Conservation (phyloP, 2,329 filamentous ascomycete species). For the Nemania bipapillata region DNA sequence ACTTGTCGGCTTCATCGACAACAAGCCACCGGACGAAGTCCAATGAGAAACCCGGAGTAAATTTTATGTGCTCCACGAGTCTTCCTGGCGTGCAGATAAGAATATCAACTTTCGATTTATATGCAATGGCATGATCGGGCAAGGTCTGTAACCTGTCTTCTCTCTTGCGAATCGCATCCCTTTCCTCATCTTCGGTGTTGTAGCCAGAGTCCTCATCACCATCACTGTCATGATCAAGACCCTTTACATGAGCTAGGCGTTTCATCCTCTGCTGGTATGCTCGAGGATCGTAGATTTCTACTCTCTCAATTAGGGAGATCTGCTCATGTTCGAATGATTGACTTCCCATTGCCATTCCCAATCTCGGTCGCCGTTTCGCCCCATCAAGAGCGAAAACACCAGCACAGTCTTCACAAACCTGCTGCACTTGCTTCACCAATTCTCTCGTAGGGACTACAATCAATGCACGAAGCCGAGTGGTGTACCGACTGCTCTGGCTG, state of each 20-base stretch:
- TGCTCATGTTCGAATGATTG: constrained; percentile 76
- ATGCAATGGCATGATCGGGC: constrained; percentile 71
- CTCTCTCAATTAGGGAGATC: constrained; percentile 55
- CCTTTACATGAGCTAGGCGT: constrained; percentile 59
- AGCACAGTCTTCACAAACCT: constrained; percentile 79
- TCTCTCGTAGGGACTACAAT: constrained; percentile 92
- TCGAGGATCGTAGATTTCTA: constrained; percentile 71
- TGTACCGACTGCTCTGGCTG: constrained; percentile 65
- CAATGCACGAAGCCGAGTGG: constrained; percentile 76
- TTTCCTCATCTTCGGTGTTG: constrained; percentile 50
- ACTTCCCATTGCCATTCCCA: constrained; percentile 85
- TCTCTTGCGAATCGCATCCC: constrained; percentile 43
- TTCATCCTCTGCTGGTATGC: constrained; percentile 57
- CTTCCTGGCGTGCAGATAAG: constrained; percentile 92
- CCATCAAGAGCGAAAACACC: constrained; percentile 66
- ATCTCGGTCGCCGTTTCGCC: constrained; percentile 72
- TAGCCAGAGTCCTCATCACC: constrained; percentile 52
- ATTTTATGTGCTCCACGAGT: constrained; percentile 87
- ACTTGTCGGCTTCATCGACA: constrained; percentile 91
- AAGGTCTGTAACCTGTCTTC: constrained; percentile 54
- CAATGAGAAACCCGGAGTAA: constrained; percentile 83
- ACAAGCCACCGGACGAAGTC: constrained; percentile 86
- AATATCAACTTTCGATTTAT: constrained; percentile 81
- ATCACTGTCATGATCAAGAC: constrained; percentile 54
- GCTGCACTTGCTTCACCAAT: constrained; percentile 84